phyloP scores from a whole-genome alignment of 805 yeast genomes.

The Kuraishia molischiana region DNA sequence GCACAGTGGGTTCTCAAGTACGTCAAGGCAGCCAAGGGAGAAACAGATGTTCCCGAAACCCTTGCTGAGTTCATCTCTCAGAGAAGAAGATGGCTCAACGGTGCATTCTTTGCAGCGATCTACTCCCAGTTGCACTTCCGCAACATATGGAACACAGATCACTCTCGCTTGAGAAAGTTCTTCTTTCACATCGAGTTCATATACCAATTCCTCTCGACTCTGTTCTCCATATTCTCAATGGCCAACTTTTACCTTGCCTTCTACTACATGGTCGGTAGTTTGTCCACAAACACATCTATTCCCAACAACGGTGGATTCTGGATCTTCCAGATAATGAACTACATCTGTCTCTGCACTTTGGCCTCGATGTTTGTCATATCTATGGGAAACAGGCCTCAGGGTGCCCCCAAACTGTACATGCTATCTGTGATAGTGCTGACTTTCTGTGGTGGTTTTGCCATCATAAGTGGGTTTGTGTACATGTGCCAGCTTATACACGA shows the following conservation, averaged over 20 bases:
- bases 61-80: slow-evolving; percentile 92
- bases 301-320: slow-evolving; percentile 72
- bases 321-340: slow-evolving; percentile 78
- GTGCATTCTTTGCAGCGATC: slow-evolving; percentile 94
- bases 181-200: slow-evolving; percentile 81
- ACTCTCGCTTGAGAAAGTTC: slow-evolving; percentile 69
- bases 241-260: slow-evolving; percentile 90
- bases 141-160: slow-evolving; percentile 84
- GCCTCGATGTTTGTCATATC: slow-evolving; percentile 87
- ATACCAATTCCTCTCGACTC: slow-evolving; percentile 70
- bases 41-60: slow-evolving; percentile 94
- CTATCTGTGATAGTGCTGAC: slow-evolving; percentile 64
- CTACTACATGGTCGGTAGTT: slow-evolving; percentile 85
- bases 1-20: slow-evolving; percentile 87
- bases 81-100: slow-evolving; percentile 97
- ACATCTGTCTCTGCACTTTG: slow-evolving; percentile 71
- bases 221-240: slow-evolving; percentile 88
- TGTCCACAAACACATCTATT: slow-evolving; percentile 36
- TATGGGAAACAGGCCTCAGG: slow-evolving; percentile 97
- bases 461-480: slow-evolving; percentile 75
- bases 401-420: slow-evolving; percentile 74
- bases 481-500: slow-evolving; percentile 46
- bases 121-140: slow-evolving; percentile 80
- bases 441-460: slow-evolving; percentile 71
- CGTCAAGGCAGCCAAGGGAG: slow-evolving; percentile 89